These are phyloP conservation scores for Sporothrix euskadiensis DNA, from an alignment of 2,329 filamentous ascomycete genomes.

Conservation along the genomic window DNA sequence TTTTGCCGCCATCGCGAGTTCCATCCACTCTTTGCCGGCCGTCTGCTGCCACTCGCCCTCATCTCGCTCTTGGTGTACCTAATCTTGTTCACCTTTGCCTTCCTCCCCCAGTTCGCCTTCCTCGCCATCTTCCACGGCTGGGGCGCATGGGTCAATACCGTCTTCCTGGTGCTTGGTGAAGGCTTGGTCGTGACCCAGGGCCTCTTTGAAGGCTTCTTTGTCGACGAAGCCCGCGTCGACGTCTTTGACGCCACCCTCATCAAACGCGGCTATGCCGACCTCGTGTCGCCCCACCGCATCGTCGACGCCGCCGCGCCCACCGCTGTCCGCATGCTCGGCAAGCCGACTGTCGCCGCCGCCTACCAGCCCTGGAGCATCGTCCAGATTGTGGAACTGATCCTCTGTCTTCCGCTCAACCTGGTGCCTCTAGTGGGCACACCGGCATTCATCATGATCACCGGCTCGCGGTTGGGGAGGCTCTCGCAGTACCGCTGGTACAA, in stretches of 20 bases:
- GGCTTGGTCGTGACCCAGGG: conserved; percentile 68
- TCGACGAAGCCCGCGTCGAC: conserved; percentile 75
- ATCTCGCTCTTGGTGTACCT: conserved; percentile 80
- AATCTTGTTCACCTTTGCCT: conserved; percentile 85
- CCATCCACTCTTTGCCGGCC: conserved; percentile 75
- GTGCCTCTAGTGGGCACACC: conserved; percentile 81
- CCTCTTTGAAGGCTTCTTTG: conserved; percentile 78
- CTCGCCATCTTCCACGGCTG: conserved; percentile 85
- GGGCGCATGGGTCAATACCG: conserved; percentile 86
- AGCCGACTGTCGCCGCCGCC: conserved; percentile 71
- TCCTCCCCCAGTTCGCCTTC: conserved; percentile 85
- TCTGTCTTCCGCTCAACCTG: conserved; percentile 81
- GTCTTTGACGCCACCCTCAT: conserved; percentile 83
- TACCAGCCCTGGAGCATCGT: conserved; percentile 88
- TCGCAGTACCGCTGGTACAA: conserved; percentile 91
- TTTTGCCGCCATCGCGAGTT: conserved; percentile 76
- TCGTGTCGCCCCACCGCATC: conserved; percentile 67
- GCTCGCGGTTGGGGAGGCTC: conserved; percentile 81
- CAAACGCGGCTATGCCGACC: conserved; percentile 67
- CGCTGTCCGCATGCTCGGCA: conserved; percentile 77
- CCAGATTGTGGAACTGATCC: conserved; percentile 83
- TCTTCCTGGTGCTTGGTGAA: conserved; percentile 83
- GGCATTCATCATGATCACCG: conserved; percentile 84
- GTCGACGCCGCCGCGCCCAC: conserved; percentile 67
- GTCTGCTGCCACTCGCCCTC: conserved; percentile 76